These are phyloP conservation scores for Picochlorum costavermella DNA, from an alignment of 139 green algal genomes.

Conservation along the genomic window DNA sequence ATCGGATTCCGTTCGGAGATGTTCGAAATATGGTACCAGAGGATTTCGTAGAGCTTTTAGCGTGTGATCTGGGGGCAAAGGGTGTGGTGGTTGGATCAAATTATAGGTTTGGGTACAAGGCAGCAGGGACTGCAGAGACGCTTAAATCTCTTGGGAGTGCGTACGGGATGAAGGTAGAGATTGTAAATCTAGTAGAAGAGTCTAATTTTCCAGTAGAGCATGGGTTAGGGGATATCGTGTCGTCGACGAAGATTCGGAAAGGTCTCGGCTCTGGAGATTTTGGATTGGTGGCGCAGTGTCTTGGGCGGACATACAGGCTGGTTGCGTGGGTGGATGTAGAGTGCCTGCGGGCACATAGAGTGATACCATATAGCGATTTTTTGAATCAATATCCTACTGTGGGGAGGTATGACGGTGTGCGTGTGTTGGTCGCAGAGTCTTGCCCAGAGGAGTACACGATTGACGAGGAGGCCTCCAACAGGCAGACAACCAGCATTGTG, in stretches of 20 bases:
- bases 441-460: not conserved
- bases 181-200: slow-evolving; percentile 9
- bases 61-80: slow-evolving; percentile 52
- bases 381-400: not conserved
- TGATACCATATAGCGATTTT: not conserved
- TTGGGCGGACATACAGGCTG: slow-evolving; percentile 38
- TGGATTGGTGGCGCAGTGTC: slow-evolving; percentile 17
- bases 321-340: slow-evolving; percentile 1
- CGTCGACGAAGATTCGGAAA: slow-evolving; percentile 40
- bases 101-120: slow-evolving; percentile 86
- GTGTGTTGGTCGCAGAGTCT: not conserved
- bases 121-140: slow-evolving; percentile 47
- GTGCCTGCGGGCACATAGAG: too few relatives aligned
- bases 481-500: too few relatives aligned
- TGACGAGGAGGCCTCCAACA: not conserved
- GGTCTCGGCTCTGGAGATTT: slow-evolving; percentile 39
- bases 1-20: slow-evolving; percentile 68
- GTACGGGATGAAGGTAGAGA: slow-evolving; percentile 41
- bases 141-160: slow-evolving; percentile 42
- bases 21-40: slow-evolving; percentile 64
- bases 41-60: slow-evolving; percentile 77
- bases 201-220: not conserved
- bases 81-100: slow-evolving; percentile 81
- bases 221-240: slow-evolving; percentile 22
- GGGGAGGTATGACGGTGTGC: not conserved